Percentiles rank a stretch among this genome's conserved stretches.
phyloP scores from a whole-genome alignment of 306 rosid genomes.

The Quercus aquifolioides region DNA sequence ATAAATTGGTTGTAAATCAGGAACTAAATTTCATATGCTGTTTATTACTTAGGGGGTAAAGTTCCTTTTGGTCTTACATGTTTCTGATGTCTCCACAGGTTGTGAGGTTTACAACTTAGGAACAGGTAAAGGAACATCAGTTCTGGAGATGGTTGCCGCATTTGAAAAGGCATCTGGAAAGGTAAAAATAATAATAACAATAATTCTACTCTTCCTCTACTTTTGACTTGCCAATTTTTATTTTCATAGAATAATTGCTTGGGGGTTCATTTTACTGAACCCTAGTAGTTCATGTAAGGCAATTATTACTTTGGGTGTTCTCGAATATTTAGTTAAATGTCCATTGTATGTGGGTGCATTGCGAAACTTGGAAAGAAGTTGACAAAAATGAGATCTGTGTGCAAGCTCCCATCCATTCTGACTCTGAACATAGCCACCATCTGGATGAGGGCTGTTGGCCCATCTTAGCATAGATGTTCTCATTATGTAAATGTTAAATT shows the following conservation, averaged over 20 bases:
- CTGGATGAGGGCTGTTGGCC: not conserved
- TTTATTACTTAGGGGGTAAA: not conserved
- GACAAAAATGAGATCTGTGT: too few relatives aligned
- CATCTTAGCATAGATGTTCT: not conserved
- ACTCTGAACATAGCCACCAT: not conserved
- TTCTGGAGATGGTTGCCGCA: constrained; percentile 88
- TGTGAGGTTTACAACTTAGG: constrained; percentile 97
- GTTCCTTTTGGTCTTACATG: not conserved
- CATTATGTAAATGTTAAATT: not conserved
- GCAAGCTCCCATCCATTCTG: not conserved
- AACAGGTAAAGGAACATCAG: constrained; percentile 97
- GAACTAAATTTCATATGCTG: not conserved
- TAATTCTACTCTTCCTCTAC: not conserved
- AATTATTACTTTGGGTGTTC: not conserved
- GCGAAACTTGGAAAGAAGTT: not conserved
- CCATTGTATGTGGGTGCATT: not conserved
- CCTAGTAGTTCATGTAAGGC: not conserved
- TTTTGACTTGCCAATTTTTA: not conserved
- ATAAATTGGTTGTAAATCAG: not conserved
- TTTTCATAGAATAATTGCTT: not conserved
- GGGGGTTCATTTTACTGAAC: not conserved
- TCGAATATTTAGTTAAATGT: not conserved
- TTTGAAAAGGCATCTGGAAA: constrained; percentile 92
- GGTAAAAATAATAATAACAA: constrained; percentile 37
- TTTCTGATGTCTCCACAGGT: constrained; percentile 37